Evolutionary conservation across 2,329 filamentous ascomycete genomes (phyloP), one percentile per base, ranked within the genome.

Genomic region (Byssothecium circinans): DNA sequence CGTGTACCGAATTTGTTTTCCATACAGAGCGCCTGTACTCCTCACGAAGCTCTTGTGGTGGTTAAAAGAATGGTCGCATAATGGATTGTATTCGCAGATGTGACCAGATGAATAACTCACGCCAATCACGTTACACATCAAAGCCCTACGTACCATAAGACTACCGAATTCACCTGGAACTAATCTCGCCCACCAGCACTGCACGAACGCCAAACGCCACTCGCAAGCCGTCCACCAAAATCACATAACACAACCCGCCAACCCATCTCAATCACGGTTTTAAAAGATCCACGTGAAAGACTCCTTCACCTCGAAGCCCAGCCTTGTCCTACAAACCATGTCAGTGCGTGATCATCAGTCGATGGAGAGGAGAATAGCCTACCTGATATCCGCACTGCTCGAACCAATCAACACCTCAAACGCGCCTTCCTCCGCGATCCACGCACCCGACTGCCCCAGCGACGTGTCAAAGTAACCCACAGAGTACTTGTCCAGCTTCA

Each of bases 201-300:
- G 5, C 23, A 25, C 23, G 23, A 25, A 25, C 23, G 23, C 23
- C 23, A 25, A 25, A 25, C 23, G 23, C 23, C 23, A 10, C 23
- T 25, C 10, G 23, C 23, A 25, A 25, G 10, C 10, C 23, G 55
- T 36, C 29, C 45, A 48, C 50, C 47, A 32, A 41, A 47, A 52
- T 49, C 50, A 10, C 23, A 25, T 41, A 30, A 27, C 46, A 18
- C 7, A 14, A 7, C 8, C 15, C 8, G 7, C 15, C 34, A 36
- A 11, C 15, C 34, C 19, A 36, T n/a, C 12, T 6, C 32, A 7
- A 34, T n/a, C 32, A 6, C 32, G 7, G 7, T 29, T 49, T 56
- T 66, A 85, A 56, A 84, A 85, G 7, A 83, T 74, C 84, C 84
- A 87, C 19, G 79, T 84, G 61, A 87, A 87, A 4, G 82, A 81